Evolutionary conservation across 2,329 filamentous ascomycete species (phyloP), one percentile per base, ranked within the genome.

Genomic region (Juglanconis sp.): DNA sequence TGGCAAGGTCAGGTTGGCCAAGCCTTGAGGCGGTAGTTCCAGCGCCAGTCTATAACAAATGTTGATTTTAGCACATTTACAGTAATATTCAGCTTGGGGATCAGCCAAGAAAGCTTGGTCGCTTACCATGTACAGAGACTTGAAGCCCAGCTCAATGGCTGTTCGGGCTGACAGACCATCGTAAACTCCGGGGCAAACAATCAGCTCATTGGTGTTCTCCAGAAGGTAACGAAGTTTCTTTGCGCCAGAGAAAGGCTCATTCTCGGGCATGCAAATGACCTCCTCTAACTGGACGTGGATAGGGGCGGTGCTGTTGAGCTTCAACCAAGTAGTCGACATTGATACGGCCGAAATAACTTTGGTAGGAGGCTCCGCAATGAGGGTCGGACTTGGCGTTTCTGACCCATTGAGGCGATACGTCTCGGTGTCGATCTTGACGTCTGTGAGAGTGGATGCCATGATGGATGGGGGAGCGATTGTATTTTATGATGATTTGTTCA

Each of bases 131-230:
- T 88, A 87, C 49, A 88, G 69, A 57, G 76, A 79, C 51, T 87
- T 81, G 62, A 86, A 86, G 3, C 82, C 84, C 30, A 82, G 74
- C 38, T 76, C 72, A 40, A 87, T 72, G 1, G 84, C 84, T 63
- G 87, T 79, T 2, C 85, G 76, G 1, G 85, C 83, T 2, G 83
- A 83, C 46, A 86, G 77, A 3, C 85, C 85, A 75, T 88, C 85
- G 65, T 86, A 87, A 5, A 88, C 84, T 42, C 85, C 84, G 0
- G 84, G 84, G 60, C 81, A 84, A 3, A 86, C 78, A 40, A 87
- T 63, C 44, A 78, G 72, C 53, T 74, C 69, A 15, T 72, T 67
- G 38, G 70, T 66, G 17, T 74, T 69, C 4, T 67, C 66, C 4
- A 78, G 67, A 4, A 65, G 48, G 34, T 59, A 32, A 5, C 64